Evolutionary conservation across 192 early-diverging fungal genomes (phyloP).

Genomic region (Podila epigama): DNA sequence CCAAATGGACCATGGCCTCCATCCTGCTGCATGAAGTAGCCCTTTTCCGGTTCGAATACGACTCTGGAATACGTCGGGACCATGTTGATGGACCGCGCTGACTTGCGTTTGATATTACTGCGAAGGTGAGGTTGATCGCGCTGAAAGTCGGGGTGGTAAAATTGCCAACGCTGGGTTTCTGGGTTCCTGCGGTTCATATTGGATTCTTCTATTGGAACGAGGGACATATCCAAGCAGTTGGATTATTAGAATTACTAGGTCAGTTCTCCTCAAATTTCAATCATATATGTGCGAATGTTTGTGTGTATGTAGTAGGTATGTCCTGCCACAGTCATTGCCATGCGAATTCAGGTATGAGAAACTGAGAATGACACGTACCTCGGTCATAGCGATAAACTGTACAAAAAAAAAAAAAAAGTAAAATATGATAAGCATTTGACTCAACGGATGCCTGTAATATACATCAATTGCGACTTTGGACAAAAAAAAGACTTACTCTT

Average conservation of each 20-base stretch:
- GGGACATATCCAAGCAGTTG: too few species aligned
- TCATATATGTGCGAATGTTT: constrained; percentile 36
- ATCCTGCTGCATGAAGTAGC: constrained; percentile 39
- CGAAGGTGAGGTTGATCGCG: constrained; percentile 72
- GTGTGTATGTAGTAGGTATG: neutral
- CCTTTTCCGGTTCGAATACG: constrained; percentile 45
- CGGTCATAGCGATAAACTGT: constrained; percentile 38
- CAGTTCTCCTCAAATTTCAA: constrained; percentile 50
- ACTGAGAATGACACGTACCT: constrained; percentile 9
- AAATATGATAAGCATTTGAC: too few species aligned
- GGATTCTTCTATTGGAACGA: constrained; percentile 57
- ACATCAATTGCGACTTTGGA: neutral
- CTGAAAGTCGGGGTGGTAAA: constrained; percentile 86
- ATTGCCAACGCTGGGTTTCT: constrained; percentile 86
- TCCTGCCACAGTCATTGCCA: neutral
- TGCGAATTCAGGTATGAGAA: neutral
- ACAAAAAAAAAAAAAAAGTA: too few species aligned
- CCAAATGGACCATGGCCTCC: neutral
- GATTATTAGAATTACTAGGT: constrained; percentile 60
- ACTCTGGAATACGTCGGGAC: constrained; percentile 37
- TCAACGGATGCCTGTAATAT: too few species aligned
- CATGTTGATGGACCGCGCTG: constrained; percentile 35
- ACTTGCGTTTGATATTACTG: constrained; percentile 76
- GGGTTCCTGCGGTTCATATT: constrained; percentile 50
- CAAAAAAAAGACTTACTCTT: constrained; percentile 59